These are phyloP conservation scores for Lenzites betulinus DNA, from an alignment of 768 basidiomycete genomes.

Conservation along the genomic window DNA sequence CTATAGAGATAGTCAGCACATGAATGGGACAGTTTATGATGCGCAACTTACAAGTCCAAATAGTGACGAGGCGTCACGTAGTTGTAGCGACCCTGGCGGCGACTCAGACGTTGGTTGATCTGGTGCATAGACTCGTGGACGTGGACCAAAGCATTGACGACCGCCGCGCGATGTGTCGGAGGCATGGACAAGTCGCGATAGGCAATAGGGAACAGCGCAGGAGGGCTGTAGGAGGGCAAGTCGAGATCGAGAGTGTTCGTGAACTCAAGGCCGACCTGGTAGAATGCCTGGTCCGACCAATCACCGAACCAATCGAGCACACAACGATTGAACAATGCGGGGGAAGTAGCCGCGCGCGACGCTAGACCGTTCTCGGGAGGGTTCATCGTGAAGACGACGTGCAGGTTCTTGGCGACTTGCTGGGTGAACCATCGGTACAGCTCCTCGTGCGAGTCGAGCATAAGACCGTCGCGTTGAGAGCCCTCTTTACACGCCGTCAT, in stretches of 20 bases:
- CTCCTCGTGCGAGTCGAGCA: slow-evolving; percentile 98
- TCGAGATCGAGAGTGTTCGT: slow-evolving; percentile 94
- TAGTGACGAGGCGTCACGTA: slow-evolving; percentile 98
- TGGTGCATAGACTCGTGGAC: slow-evolving; percentile 89
- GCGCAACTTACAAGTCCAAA: slow-evolving; percentile 86
- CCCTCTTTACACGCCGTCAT: slow-evolving; percentile 99
- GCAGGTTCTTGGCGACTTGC: slow-evolving; percentile 96
- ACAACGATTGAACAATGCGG: slow-evolving; percentile 98
- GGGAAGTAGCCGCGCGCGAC: slow-evolving; percentile 94
- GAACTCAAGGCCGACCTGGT: slow-evolving; percentile 97
- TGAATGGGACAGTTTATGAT: no score
- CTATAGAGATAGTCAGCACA: slow-evolving; percentile 40
- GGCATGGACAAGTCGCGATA: slow-evolving; percentile 84
- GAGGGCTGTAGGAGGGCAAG: slow-evolving; percentile 75
- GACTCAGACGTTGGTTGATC: slow-evolving; percentile 86
- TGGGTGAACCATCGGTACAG: slow-evolving; percentile 98
- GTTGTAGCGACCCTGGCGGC: slow-evolving; percentile 93
- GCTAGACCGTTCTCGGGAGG: slow-evolving; percentile 95
- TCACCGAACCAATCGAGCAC: slow-evolving; percentile 99
- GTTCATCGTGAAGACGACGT: slow-evolving; percentile 99
- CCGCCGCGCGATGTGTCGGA: slow-evolving; percentile 87
- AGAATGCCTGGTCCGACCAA: slow-evolving; percentile 98
- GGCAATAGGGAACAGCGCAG: slow-evolving; percentile 83
- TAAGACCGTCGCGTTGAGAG: slow-evolving; percentile 96
- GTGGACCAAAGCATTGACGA: slow-evolving; percentile 91